These are phyloP conservation scores for Talaromyces nanjingensis DNA, from an alignment of 495 filamentous ascomycete species.

Conservation along the genomic window DNA sequence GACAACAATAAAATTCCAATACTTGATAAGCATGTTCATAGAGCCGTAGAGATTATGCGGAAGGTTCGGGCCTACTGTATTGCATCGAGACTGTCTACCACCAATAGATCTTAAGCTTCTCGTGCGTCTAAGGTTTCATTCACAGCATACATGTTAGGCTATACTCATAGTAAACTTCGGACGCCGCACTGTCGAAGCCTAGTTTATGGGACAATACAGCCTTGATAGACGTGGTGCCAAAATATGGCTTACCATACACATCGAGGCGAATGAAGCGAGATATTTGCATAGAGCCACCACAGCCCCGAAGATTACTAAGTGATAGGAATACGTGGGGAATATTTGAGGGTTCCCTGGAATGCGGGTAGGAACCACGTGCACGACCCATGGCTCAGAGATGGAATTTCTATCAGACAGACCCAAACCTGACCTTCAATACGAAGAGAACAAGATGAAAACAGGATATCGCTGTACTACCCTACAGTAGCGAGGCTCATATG, in stretches of 20 bases:
- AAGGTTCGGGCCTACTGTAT: too few relatives aligned
- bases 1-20: constrained; percentile 5
- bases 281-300: background rate
- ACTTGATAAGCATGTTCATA: background rate
- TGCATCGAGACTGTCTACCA: too few relatives aligned
- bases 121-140: background rate
- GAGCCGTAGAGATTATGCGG: background rate
- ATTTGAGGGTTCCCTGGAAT: constrained; percentile 1
- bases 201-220: background rate
- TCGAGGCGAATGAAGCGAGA: background rate
- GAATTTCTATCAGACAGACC: background rate
- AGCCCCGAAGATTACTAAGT: background rate
- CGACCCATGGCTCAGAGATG: constrained; percentile 3
- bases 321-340: background rate
- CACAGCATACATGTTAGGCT: background rate
- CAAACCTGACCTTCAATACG: background rate
- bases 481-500: background rate
- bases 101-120: too few relatives aligned
- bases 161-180: background rate
- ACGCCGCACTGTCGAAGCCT: background rate
- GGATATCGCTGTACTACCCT: background rate
- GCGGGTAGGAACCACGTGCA: background rate
- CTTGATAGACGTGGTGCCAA: background rate
- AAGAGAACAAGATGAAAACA: background rate
- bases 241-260: background rate